These are phyloP conservation scores for Onygenales sp. DNA, from an alignment of 2,329 filamentous ascomycete species.

Conservation along the genomic window DNA sequence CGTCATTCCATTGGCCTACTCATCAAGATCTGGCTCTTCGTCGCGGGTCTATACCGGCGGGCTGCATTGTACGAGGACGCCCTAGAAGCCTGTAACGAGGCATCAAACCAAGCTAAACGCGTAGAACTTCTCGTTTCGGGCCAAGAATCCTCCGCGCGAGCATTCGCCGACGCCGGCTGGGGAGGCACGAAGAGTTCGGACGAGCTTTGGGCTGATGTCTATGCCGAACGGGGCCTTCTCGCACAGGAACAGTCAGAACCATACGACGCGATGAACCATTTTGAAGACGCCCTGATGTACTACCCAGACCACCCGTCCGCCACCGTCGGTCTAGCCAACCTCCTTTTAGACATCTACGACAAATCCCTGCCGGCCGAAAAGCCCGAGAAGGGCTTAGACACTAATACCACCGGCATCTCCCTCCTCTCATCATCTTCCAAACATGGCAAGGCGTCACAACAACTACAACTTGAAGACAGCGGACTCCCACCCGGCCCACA, in stretches of 20 bases:
- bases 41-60: constrained; percentile 77
- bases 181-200: constrained; percentile 72
- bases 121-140: constrained; percentile 59
- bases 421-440: constrained; percentile 16
- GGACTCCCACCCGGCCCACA: too few species aligned
- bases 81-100: constrained; percentile 70
- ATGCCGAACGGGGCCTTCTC: constrained; percentile 65
- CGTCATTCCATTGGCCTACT: constrained; percentile 51
- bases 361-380: constrained; percentile 34
- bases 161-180: constrained; percentile 61
- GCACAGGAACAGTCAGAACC: constrained; percentile 52
- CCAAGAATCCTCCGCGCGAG: constrained; percentile 53
- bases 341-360: constrained; percentile 76
- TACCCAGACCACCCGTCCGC: constrained; percentile 70
- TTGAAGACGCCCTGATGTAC: constrained; percentile 73
- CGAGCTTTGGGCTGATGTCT: constrained; percentile 75
- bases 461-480: background rate
- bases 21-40: constrained; percentile 79
- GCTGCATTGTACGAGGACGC: constrained; percentile 73
- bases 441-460: background rate
- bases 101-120: constrained; percentile 60
- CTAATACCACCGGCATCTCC: constrained; percentile 17
- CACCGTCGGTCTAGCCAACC: constrained; percentile 72
- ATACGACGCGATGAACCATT: constrained; percentile 63
- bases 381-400: constrained; percentile 20